phyloP scores from a whole-genome alignment of 2,329 filamentous ascomycete genomes.

The Verruconis gallopava region DNA sequence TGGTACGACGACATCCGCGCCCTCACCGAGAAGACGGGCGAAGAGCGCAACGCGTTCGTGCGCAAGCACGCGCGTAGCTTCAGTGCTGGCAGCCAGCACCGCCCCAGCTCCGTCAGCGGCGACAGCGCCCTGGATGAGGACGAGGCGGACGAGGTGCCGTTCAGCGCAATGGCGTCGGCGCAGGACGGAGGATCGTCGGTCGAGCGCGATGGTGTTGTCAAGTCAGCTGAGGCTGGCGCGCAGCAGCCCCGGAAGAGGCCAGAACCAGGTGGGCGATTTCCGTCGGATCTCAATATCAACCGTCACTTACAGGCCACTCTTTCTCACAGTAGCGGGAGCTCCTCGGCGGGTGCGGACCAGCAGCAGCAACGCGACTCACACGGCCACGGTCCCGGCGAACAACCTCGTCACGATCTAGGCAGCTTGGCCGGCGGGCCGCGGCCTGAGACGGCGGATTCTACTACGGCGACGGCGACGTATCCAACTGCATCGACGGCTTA shows the following conservation, averaged over 20 bases:
- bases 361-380: background rate
- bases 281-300: slow-evolving; percentile 72
- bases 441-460: slow-evolving; percentile 25
- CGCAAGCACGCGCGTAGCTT: slow-evolving; percentile 66
- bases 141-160: slow-evolving; percentile 52
- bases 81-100: slow-evolving; percentile 45
- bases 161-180: no score
- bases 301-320: slow-evolving; percentile 69
- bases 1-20: slow-evolving; percentile 92
- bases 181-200: no score
- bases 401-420: slow-evolving; percentile 44
- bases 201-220: no score
- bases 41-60: slow-evolving; percentile 80
- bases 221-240: slow-evolving; percentile 15
- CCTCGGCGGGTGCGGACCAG: slow-evolving; percentile 34
- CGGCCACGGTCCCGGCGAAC: background rate
- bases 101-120: slow-evolving; percentile 48
- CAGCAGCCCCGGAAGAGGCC: slow-evolving; percentile 44
- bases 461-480: no score
- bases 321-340: slow-evolving; percentile 73
- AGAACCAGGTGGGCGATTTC: slow-evolving; percentile 90
- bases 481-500: no score
- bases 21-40: slow-evolving; percentile 75
- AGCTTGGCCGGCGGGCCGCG: slow-evolving; percentile 46
- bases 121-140: slow-evolving; percentile 66